A percentile compares a stretch with the other conserved stretches of the same genome.
Evolutionary conservation across 2,329 filamentous ascomycete genomes (phyloP).

Genomic region (Xylaria arbuscula): DNA sequence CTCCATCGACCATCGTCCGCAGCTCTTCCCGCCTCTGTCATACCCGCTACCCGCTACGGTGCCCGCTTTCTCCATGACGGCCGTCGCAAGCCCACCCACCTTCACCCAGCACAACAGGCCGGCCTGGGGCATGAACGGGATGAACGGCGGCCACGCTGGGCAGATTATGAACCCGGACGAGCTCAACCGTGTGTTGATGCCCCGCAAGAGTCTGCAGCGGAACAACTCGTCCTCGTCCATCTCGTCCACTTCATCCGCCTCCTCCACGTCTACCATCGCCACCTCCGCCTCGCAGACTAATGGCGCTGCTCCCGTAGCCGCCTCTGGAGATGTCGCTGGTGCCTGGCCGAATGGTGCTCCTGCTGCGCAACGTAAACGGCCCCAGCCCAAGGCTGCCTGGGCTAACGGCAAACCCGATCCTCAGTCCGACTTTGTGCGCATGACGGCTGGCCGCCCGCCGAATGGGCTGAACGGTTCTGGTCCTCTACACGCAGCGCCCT

Average conservation of each 20-base stretch:
- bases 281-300: constrained; percentile 69
- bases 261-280: constrained; percentile 72
- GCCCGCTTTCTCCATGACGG: constrained; percentile 67
- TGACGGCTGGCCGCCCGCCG: constrained; percentile 53
- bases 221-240: constrained; percentile 92
- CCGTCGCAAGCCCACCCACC: constrained; percentile 72
- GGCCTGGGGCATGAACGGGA: constrained; percentile 71
- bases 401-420: constrained; percentile 60
- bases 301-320: constrained; percentile 62
- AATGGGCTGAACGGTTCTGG: constrained; percentile 59
- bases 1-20: constrained; percentile 35
- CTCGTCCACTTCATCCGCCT: constrained; percentile 70
- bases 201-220: constrained; percentile 86
- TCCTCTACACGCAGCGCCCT: constrained; percentile 54
- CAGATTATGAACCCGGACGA: constrained; percentile 81
- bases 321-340: constrained; percentile 60
- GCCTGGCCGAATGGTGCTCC: constrained; percentile 62
- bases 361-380: constrained; percentile 60
- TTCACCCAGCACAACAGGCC: constrained; percentile 72
- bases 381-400: constrained; percentile 64
- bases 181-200: constrained; percentile 86
- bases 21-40: constrained; percentile 33
- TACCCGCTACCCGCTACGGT: constrained; percentile 32
- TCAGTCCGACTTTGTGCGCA: constrained; percentile 60
- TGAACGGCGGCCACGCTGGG: constrained; percentile 51